phyloP scores from a whole-genome alignment of 2,329 filamentous ascomycete genomes.

The Pseudohalonectria lignicola region DNA sequence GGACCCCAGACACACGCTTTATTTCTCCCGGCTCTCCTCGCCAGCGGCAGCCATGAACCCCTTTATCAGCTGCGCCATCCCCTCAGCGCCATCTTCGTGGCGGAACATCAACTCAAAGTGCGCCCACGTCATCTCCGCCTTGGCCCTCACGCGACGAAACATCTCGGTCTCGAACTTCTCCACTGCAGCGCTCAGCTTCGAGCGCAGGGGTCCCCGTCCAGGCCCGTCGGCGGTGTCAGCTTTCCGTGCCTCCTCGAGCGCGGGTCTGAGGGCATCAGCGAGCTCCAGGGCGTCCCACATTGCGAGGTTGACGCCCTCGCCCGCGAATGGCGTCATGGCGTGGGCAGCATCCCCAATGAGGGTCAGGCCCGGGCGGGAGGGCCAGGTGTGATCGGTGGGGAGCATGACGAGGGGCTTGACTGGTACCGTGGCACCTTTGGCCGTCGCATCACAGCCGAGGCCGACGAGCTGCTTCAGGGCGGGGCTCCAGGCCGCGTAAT shows the following conservation, averaged over 20 bases:
- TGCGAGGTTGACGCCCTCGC: slow-evolving; percentile 42
- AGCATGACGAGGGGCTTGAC: slow-evolving; percentile 23
- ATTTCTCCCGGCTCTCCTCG: no score
- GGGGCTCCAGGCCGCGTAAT: slow-evolving; percentile 15
- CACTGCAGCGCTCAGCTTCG: no score
- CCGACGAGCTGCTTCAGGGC: slow-evolving; percentile 16
- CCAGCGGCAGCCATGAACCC: no score
- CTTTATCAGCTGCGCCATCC: no score
- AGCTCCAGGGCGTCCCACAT: slow-evolving; percentile 39
- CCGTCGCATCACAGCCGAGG: slow-evolving; percentile 15
- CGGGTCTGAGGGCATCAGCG: slow-evolving; percentile 11
- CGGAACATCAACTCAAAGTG: slow-evolving; percentile 7
- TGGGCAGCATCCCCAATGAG: slow-evolving; percentile 45
- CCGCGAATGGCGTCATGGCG: slow-evolving; percentile 37
- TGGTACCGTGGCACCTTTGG: slow-evolving; percentile 7
- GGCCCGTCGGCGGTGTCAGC: no score
- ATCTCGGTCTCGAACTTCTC: slow-evolving; percentile 12
- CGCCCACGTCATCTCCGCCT: slow-evolving; percentile 6
- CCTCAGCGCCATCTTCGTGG: no score
- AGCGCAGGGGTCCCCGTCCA: no score
- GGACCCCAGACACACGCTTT: no score
- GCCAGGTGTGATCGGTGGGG: slow-evolving; percentile 30
- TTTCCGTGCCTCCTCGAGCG: slow-evolving; percentile 11
- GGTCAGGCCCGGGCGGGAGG: slow-evolving; percentile 27
- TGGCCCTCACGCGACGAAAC: slow-evolving; percentile 6